Evolutionary conservation across 2,329 filamentous ascomycete genomes (phyloP).

Genomic region (Fusarium mangiferae): DNA sequence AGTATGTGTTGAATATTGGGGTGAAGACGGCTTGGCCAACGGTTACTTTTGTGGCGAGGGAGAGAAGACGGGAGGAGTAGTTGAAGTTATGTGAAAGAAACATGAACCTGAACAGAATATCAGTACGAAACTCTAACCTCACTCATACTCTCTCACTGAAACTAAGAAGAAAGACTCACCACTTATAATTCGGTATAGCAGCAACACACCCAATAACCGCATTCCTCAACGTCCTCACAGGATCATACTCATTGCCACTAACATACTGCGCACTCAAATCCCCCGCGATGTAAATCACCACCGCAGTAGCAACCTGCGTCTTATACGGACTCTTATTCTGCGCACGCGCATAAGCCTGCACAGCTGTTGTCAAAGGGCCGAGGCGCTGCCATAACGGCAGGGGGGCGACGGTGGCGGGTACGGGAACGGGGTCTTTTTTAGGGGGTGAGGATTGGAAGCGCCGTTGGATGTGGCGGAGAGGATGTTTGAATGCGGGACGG

Average conservation of each 20-base stretch:
- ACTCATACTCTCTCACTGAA: background rate
- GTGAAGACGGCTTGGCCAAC: slow-evolving; percentile 86
- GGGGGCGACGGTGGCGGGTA: slow-evolving; percentile 34
- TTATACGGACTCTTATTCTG: slow-evolving; percentile 78
- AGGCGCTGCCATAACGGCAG: slow-evolving; percentile 66
- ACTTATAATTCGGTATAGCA: slow-evolving; percentile 83
- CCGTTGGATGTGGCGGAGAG: slow-evolving; percentile 27
- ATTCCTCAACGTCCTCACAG: slow-evolving; percentile 74
- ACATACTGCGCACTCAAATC: slow-evolving; percentile 83
- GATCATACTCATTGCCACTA: slow-evolving; percentile 71
- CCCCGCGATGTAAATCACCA: slow-evolving; percentile 82
- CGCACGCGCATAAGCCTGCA: slow-evolving; percentile 72
- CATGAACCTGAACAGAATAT: slow-evolving; percentile 68
- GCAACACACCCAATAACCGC: slow-evolving; percentile 78
- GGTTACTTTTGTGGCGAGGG: slow-evolving; percentile 78
- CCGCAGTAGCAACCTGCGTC: slow-evolving; percentile 80
- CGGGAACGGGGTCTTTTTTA: slow-evolving; percentile 33
- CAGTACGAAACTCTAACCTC: background rate
- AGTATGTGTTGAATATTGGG: slow-evolving; percentile 84
- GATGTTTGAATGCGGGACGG: slow-evolving; percentile 27
- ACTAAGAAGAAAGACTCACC: slow-evolving; percentile 62
- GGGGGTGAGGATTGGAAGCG: slow-evolving; percentile 29
- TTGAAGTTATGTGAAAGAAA: slow-evolving; percentile 87
- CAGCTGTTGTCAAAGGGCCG: slow-evolving; percentile 64
- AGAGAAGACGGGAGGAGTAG: slow-evolving; percentile 76